Evolutionary conservation across 192 early-diverging fungal species (phyloP), one percentile per base, ranked within the genome.

Genomic region (Coemansia furcata): DNA sequence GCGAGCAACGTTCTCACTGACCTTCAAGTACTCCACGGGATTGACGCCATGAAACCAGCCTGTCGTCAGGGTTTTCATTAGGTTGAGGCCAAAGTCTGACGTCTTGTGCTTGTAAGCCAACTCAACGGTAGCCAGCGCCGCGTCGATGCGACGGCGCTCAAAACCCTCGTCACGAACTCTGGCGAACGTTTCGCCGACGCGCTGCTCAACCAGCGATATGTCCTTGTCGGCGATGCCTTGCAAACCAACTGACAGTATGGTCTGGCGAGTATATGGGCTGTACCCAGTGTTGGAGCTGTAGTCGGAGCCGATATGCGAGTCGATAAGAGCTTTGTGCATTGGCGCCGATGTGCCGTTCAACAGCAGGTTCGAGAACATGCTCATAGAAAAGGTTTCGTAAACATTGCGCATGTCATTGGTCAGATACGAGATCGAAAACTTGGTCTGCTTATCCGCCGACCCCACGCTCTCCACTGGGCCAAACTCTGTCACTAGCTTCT

Each of bases 271-370:
- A 38, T 57, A 89, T 35, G 84, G 80, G 69, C 91, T 90, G 70
- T 96, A 98, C n/a, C 96, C 96, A 15, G 93, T 95, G 60, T 91
- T 93, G 10, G 91, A 85, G 55, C 89, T 90, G 81, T 94, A 98
- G 59, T 96, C 96, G 0, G 92, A 86, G 36, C 93, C 96, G 8
- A 98, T 76, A 46, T 92, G 90, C 54, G 91, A 86, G 66, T 96
- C 94, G 50, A 98, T 96, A 63, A 98, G 82, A 35, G 92, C 92
- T 71, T 95, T 86, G 74, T 96, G 93, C 93, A 98, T 94, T 14
- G 96, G 96, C 21, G 94, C 89, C 12, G 94, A 87, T 46, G 94
- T 85, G 7, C 96, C 95, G 70, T 93, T 89, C 14, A 93, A 80
- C n/a, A 98, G 78, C 60, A 98, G 81, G 54, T 85, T 86, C 3